These are phyloP conservation scores for Solanum hybrid DNA, from an alignment of 305 asterid species.

Conservation along the genomic window DNA sequence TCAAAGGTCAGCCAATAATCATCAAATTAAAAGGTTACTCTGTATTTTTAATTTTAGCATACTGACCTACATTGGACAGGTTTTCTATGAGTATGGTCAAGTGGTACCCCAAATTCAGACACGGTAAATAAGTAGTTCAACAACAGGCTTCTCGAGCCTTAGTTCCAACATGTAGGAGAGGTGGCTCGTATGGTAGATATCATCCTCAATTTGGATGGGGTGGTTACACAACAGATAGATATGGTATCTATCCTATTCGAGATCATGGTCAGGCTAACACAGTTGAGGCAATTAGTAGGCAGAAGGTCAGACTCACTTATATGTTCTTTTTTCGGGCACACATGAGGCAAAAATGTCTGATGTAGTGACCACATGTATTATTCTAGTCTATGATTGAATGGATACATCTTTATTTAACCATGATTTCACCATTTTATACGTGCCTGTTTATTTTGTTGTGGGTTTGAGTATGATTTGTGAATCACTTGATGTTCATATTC, in stretches of 20 bases:
- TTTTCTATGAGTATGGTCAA: too few species aligned
- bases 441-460: neutral
- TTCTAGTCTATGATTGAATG: neutral
- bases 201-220: neutral
- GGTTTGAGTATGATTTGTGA: neutral
- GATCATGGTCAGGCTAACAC: neutral
- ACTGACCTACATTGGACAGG: too few species aligned
- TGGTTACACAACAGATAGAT: neutral
- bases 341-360: neutral
- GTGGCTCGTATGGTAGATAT: too few species aligned
- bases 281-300: neutral
- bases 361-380: neutral
- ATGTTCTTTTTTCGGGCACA: neutral
- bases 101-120: too few species aligned
- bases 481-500: neutral
- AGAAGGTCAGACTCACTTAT: neutral
- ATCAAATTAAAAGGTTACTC: too few species aligned
- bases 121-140: too few species aligned
- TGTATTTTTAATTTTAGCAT: too few species aligned
- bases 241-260: neutral
- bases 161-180: too few species aligned
- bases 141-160: too few species aligned
- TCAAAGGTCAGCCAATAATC: too few species aligned
- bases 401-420: neutral
- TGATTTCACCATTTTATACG: neutral